phyloP scores from a whole-genome alignment of 2,329 filamentous ascomycete genomes.

The Colletotrichum kahawae region DNA sequence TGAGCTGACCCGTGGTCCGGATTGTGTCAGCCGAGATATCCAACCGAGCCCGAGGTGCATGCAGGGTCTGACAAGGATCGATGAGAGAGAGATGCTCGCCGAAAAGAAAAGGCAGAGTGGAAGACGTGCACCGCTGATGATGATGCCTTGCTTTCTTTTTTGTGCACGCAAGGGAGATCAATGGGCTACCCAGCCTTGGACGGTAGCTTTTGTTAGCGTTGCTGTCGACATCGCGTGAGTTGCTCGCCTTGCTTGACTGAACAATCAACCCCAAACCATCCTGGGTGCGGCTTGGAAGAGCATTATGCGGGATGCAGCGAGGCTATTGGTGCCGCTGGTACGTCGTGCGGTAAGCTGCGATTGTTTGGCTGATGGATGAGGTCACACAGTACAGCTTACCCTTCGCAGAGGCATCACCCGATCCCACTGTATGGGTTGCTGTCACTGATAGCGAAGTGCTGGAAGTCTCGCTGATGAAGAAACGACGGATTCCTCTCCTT shows the following conservation, averaged over 20 bases:
- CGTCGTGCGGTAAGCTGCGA: not conserved
- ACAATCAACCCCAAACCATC: not conserved
- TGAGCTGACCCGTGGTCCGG: not conserved
- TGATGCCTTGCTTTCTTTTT: not conserved
- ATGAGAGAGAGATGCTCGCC: not conserved
- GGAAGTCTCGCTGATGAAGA: not conserved
- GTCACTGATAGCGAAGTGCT: not conserved
- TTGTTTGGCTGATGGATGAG: not conserved
- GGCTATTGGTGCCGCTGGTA: not conserved
- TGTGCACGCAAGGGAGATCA: not conserved
- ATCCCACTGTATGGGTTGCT: not conserved
- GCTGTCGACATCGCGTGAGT: not conserved
- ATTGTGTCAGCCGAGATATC: not conserved
- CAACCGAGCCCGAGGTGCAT: conserved; percentile 5
- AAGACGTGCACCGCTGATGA: not conserved
- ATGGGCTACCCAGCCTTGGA: not conserved
- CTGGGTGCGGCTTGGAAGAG: not conserved
- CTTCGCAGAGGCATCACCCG: not conserved
- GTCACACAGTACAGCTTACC: conserved; percentile 15
- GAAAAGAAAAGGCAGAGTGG: not conserved
- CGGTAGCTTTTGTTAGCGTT: not conserved
- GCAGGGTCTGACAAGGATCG: conserved; percentile 13
- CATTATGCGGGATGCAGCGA: not conserved
- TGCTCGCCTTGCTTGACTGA: not conserved
- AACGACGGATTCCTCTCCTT: accelerated